A percentile compares a stretch with the other conserved stretches of the same genome.
Conservation (phyloP, 139 green algal genomes). For the Microglena sp. region DNA sequence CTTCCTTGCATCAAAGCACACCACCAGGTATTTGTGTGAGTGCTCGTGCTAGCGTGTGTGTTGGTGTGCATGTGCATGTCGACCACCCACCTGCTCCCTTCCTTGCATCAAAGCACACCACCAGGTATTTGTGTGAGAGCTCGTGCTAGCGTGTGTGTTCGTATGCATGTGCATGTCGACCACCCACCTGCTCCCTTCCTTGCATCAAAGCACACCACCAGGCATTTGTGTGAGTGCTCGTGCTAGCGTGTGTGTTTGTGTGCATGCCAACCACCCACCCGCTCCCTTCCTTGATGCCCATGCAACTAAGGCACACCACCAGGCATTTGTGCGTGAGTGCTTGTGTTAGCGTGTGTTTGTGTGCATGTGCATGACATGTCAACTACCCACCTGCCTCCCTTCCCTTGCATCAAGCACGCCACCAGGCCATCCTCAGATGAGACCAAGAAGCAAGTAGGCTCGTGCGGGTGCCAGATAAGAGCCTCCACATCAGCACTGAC, state of each 20-base stretch:
- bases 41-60: background rate
- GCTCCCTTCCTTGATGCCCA: background rate
- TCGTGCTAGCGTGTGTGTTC: background rate
- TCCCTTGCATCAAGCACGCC: slow-evolving; percentile 47
- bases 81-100: background rate
- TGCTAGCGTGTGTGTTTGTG: background rate
- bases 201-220: slow-evolving; percentile 40
- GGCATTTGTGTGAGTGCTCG: background rate
- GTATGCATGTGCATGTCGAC: background rate
- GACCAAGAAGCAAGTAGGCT: slow-evolving; percentile 79
- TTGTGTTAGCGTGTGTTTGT: background rate
- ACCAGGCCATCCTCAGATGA: slow-evolving; percentile 72
- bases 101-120: background rate
- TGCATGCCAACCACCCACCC: background rate
- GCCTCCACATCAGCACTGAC: slow-evolving; percentile 81
- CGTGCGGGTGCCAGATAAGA: slow-evolving; percentile 69
- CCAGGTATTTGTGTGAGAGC: background rate
- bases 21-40: background rate
- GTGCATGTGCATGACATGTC: background rate
- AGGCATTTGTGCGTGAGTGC: background rate
- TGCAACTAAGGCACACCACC: background rate
- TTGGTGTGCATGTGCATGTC: background rate
- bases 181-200: slow-evolving; percentile 41
- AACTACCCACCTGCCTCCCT: slow-evolving; percentile 35
- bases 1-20: background rate